A percentile compares a stretch with the other conserved stretches of the same genome.
Conservation (phyloP, 768 basidiomycete species). For the Chalciporus sphaerocephalus region DNA sequence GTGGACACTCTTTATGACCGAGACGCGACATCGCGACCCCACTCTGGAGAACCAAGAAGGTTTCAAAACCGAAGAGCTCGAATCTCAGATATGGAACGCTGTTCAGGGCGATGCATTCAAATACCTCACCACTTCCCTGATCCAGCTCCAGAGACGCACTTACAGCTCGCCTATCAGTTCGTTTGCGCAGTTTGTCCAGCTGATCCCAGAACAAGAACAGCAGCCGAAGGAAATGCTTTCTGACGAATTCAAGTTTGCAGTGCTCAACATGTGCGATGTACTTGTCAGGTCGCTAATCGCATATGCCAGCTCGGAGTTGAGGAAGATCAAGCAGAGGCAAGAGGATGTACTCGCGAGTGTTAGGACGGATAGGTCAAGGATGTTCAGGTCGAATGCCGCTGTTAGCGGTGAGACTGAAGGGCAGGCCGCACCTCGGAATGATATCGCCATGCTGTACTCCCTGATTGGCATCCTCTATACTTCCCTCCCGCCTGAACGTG, state of each 20-base stretch:
- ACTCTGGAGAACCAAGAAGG: slow-evolving; percentile 60
- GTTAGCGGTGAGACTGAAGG: slow-evolving; percentile 39
- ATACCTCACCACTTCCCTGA: slow-evolving; percentile 59
- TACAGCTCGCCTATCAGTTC: slow-evolving; percentile 31
- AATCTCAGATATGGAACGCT: slow-evolving; percentile 76
- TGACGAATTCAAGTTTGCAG: slow-evolving; percentile 45
- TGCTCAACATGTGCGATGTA: slow-evolving; percentile 64
- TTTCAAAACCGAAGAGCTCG: slow-evolving; percentile 74
- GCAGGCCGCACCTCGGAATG: slow-evolving; percentile 62
- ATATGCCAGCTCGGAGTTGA: slow-evolving; percentile 74
- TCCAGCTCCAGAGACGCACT: slow-evolving; percentile 46
- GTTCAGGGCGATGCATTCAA: slow-evolving; percentile 80
- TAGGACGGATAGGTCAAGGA: slow-evolving; percentile 58
- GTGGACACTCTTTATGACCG: slow-evolving; percentile 83
- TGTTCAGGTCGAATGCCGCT: slow-evolving; percentile 41
- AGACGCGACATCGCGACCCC: slow-evolving; percentile 64
- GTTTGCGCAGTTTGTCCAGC: slow-evolving; percentile 39
- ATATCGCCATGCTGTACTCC: slow-evolving; percentile 79
- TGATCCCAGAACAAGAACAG: slow-evolving; percentile 34
- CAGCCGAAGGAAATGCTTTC: slow-evolving; percentile 36
- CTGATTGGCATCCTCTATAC: slow-evolving; percentile 81
- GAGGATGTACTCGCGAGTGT: slow-evolving; percentile 76
- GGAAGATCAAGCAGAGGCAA: slow-evolving; percentile 85
- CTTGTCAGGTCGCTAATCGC: slow-evolving; percentile 69
- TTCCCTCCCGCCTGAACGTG: slow-evolving; percentile 67